phyloP scores from a whole-genome alignment of 1,284 basidiomycete genomes.

The Austroboletus rostrupii region DNA sequence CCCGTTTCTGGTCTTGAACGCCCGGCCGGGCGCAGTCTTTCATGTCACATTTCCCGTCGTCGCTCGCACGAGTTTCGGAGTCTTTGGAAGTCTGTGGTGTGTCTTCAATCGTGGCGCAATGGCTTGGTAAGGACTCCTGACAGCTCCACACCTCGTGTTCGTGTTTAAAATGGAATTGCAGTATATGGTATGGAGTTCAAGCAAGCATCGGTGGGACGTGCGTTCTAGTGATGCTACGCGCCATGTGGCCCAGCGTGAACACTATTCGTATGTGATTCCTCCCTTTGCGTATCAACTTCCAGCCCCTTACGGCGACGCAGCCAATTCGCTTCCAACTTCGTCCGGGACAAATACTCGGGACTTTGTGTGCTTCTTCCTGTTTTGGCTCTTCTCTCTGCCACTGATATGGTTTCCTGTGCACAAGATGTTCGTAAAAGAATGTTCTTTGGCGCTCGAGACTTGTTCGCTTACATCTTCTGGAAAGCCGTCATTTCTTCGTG shows the following conservation, averaged over 20 bases:
- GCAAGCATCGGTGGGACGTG: constrained; percentile 79
- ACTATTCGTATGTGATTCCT: constrained; percentile 51
- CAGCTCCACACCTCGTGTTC: constrained; percentile 20
- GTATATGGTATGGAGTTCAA: constrained; percentile 80
- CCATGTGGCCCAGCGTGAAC: constrained; percentile 72
- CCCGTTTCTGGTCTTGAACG: constrained; percentile 75
- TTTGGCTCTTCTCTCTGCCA: constrained; percentile 78
- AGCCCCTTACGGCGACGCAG: constrained; percentile 13
- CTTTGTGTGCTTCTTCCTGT: constrained; percentile 83
- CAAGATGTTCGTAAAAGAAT: constrained; percentile 53
- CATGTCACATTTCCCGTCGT: constrained; percentile 83
- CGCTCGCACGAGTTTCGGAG: constrained; percentile 71
- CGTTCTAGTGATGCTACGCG: constrained; percentile 66
- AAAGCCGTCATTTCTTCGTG: constrained; percentile 76
- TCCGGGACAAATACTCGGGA: constrained; percentile 69
- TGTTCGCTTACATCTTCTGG: constrained; percentile 16
- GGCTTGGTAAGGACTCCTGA: constrained; percentile 54
- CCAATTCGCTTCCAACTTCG: constrained; percentile 52
- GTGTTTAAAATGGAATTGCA: constrained; percentile 24
- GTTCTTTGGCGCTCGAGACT: constrained; percentile 9
- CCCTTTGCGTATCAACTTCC: neutral
- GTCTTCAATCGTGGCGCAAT: constrained; percentile 77
- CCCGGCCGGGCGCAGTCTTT: constrained; percentile 76
- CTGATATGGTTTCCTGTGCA: constrained; percentile 81
- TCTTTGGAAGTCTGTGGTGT: constrained; percentile 83